Base-by-base conservation (phyloP, 495 filamentous ascomycete species). In the Daldinia childiae region DNA sequence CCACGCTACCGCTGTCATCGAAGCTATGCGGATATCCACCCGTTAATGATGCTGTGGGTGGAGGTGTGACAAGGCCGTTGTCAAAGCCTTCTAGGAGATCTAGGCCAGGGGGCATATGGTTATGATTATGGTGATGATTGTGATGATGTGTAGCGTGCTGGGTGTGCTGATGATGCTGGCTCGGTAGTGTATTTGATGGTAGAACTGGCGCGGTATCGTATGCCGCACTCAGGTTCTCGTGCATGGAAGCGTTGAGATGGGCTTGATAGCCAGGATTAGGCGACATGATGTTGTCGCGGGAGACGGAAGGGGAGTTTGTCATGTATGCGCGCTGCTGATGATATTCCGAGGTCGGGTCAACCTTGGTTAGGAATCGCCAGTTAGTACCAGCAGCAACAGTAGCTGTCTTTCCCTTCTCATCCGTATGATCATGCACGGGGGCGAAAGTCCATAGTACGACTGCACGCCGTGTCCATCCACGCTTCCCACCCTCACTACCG, bases 401-500 rank as follows among this genome's bases (percentile, higher is more conserved):
- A 2, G 68, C 68, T 7, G 76, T 74, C 68, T 80, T 79, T 1
- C 71, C 72, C 54, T 77, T 76, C 27, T 77, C 72, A 26, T 82
- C 77, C 30, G 77, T 68, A 43, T 75, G 72, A 0, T 78, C 76
- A 59, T 84, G 82, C 34, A 84, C 73, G 7, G 83, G 82, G 45
- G 79, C 72, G 62, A 85, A 85, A 0, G 82, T 82, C 83, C 83
- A 86, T 12, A 86, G 77, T 8, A 86, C 76, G 56, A 84, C 72
- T 21, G 77, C 78, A 1, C 83, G 79, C 3, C 82, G 77, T 0
- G 76, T 80, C 83, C 83, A 85, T 24, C 75, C 72, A 36, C 73
- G 72, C 19, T 58, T 76, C 27, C 68, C 69, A 9, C 41, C 19
- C 15, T 66, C 64, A 26, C 41, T 39, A 12, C 59, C 41, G 1